phyloP scores from a whole-genome alignment of 2,329 filamentous ascomycete genomes.

The Monosporascus cannonballus region DNA sequence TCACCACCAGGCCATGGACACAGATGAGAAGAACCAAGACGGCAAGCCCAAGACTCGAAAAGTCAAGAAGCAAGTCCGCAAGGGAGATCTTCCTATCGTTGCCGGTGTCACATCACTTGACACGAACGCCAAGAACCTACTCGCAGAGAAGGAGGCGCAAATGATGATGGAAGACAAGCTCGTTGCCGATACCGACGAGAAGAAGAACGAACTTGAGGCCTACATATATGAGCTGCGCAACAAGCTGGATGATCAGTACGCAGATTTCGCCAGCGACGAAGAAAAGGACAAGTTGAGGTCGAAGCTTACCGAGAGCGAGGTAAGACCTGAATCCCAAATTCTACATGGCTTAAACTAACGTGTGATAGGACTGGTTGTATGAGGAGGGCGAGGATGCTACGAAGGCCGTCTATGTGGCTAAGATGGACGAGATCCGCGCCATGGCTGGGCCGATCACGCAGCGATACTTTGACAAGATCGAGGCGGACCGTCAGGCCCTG shows the following conservation, averaged over 20 bases:
- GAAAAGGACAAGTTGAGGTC: constrained; percentile 83
- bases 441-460: constrained; percentile 88
- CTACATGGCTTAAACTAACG: constrained; percentile 14
- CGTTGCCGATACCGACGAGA: constrained; percentile 95
- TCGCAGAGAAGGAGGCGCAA: constrained; percentile 73
- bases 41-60: constrained; percentile 78
- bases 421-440: constrained; percentile 91
- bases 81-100: constrained; percentile 87
- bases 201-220: constrained; percentile 99
- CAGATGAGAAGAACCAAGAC: constrained; percentile 60
- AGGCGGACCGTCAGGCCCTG: constrained; percentile 74
- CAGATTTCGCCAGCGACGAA: constrained; percentile 82
- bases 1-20: constrained; percentile 69
- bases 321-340: constrained; percentile 41
- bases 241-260: constrained; percentile 88
- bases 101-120: constrained; percentile 79
- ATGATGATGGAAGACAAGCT: constrained; percentile 99
- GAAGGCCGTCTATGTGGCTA: constrained; percentile 89
- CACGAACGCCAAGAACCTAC: constrained; percentile 54
- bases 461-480: constrained; percentile 91
- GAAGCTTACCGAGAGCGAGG: constrained; percentile 81
- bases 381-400: constrained; percentile 92
- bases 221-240: constrained; percentile 96
- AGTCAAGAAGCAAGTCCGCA: constrained; percentile 98
- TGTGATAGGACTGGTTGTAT: constrained; percentile 88